Evolutionary conservation across 2,329 filamentous ascomycete species (phyloP).

Genomic region (Rutstroemia sydowiana): DNA sequence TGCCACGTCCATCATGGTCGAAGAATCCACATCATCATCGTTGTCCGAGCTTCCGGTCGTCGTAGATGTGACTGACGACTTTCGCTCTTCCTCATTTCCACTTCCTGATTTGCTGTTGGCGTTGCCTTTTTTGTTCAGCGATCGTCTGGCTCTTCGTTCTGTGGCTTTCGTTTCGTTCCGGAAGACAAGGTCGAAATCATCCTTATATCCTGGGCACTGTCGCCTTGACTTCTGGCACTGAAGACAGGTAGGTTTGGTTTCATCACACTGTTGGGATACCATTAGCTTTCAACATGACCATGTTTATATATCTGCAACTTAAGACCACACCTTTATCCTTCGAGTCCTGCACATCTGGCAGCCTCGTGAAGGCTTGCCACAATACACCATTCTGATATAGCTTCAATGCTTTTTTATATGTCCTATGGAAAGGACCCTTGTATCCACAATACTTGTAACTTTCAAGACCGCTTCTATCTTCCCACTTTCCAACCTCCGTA

Average conservation of each 20-base stretch:
- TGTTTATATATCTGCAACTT: not conserved
- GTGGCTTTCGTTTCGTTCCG: slow-evolving; percentile 65
- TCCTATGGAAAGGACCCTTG: no score
- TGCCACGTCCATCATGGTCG: not conserved
- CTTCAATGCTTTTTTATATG: not conserved
- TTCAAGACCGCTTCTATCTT: no score
- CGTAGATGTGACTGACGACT: slow-evolving; percentile 5
- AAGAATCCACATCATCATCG: not conserved
- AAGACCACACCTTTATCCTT: slow-evolving; percentile 58
- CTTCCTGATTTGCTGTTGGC: not conserved
- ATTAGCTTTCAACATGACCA: slow-evolving; percentile 17
- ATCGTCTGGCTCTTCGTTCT: slow-evolving; percentile 52
- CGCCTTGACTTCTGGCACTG: slow-evolving; percentile 58
- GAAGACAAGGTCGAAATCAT: slow-evolving; percentile 66
- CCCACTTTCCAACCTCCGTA: no score
- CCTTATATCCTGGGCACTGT: slow-evolving; percentile 59
- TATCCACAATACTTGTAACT: no score
- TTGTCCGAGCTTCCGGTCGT: not conserved
- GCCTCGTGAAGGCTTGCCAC: slow-evolving; percentile 58
- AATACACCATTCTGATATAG: slow-evolving; percentile 50
- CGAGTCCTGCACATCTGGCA: slow-evolving; percentile 69
- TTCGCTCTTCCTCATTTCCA: slow-evolving; percentile 1
- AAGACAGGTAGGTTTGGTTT: slow-evolving; percentile 57
- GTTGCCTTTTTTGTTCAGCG: slow-evolving; percentile 38
- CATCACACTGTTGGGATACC: slow-evolving; percentile 49